A percentile compares a stretch with the other conserved stretches of the same genome.
Conservation (phyloP, 2,329 filamentous ascomycete species). For the Sarocladium oryzae region DNA sequence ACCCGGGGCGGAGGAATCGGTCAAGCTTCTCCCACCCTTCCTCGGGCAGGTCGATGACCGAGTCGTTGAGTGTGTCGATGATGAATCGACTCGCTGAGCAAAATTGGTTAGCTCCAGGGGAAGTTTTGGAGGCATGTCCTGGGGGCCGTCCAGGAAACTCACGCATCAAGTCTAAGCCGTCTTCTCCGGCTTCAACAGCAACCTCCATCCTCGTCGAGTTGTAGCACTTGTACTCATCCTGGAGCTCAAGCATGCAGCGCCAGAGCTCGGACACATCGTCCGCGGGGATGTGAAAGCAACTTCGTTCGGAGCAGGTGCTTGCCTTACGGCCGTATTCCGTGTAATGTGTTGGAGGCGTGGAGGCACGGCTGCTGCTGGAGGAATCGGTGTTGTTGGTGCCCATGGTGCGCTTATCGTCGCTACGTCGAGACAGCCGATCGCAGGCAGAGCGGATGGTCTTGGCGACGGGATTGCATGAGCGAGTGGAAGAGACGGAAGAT, state of each 20-base stretch:
- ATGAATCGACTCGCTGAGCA: conserved; percentile 35
- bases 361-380: not conserved
- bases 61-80: conserved; percentile 33
- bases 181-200: conserved; percentile 34
- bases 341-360: not conserved
- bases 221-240: conserved; percentile 41
- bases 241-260: conserved; percentile 42
- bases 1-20: conserved; percentile 19
- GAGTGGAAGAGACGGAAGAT: conserved; percentile 6
- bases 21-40: conserved; percentile 30
- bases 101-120: not conserved
- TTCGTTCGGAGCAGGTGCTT: conserved; percentile 21
- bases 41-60: conserved; percentile 27
- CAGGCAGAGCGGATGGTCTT: conserved; percentile 1
- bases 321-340: conserved; percentile 10
- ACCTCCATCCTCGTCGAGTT: conserved; percentile 42
- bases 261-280: conserved; percentile 37
- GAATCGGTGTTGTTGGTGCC: not conserved
- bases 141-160: too few species aligned
- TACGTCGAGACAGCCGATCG: not conserved
- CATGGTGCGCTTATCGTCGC: not conserved
- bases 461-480: conserved; percentile 1
- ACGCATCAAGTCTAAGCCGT: conserved; percentile 37
- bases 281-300: conserved; percentile 23
- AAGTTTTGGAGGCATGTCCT: too few species aligned